Conservation (phyloP, 306 rosid species). For the Arachis stenosperma region DNA sequence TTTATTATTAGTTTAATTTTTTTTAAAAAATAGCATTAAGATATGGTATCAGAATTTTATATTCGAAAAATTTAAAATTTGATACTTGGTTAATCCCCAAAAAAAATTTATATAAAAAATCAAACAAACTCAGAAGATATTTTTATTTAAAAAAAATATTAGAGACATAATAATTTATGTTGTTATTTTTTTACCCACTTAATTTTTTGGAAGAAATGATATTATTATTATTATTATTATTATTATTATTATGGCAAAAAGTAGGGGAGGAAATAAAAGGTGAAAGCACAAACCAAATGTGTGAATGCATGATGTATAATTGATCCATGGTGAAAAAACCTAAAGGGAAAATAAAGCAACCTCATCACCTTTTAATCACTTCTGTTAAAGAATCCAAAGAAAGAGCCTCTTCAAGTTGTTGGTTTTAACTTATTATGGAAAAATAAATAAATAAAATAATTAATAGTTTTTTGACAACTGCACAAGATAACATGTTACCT, state of each 20-base stretch:
- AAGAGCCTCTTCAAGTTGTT: neutral
- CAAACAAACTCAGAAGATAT: too few relatives aligned
- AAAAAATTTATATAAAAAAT: too few relatives aligned
- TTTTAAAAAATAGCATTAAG: too few relatives aligned
- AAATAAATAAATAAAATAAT: neutral
- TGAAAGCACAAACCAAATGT: neutral
- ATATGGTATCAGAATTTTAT: too few relatives aligned
- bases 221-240: too few relatives aligned
- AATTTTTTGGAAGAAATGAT: too few relatives aligned
- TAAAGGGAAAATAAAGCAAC: neutral
- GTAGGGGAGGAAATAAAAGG: neutral
- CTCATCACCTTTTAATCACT: neutral
- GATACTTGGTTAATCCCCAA: too few relatives aligned
- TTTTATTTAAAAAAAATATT: too few relatives aligned
- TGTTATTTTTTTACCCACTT: too few relatives aligned
- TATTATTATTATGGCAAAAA: neutral
- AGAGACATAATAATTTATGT: too few relatives aligned
- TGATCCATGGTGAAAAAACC: neutral
- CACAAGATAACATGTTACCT: constrained; percentile 21
- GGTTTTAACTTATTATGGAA: neutral
- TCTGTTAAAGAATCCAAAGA: neutral
- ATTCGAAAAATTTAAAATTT: too few relatives aligned
- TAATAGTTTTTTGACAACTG: neutral
- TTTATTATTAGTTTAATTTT: too few relatives aligned
- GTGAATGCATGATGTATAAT: neutral